Evolutionary conservation across 2,329 filamentous ascomycete species (phyloP).

Genomic region (Phialophora expanda): DNA sequence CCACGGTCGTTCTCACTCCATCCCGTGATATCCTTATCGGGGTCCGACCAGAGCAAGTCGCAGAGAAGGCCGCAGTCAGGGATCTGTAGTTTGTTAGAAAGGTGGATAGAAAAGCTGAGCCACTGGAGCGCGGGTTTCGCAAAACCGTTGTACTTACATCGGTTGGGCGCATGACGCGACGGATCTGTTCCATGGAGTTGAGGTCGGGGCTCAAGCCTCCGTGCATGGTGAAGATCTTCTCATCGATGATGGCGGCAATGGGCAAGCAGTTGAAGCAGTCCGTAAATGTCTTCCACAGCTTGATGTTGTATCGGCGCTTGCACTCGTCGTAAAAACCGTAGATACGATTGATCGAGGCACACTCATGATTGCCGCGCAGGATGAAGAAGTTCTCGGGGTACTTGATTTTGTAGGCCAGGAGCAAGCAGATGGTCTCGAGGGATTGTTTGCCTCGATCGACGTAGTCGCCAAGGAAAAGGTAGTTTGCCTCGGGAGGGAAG

Average conservation of each 20-base stretch:
- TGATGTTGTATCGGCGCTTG: slow-evolving; percentile 99
- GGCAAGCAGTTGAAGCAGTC: slow-evolving; percentile 99
- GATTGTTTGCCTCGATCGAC: slow-evolving; percentile 99
- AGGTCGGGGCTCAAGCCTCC: slow-evolving; percentile 95
- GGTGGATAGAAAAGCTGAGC: not conserved
- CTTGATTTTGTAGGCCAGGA: slow-evolving; percentile 99
- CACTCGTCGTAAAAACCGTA: slow-evolving; percentile 99
- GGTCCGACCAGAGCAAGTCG: slow-evolving; percentile 97
- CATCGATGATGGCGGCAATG: slow-evolving; percentile 97
- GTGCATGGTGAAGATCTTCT: slow-evolving; percentile 99
- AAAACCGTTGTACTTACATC: slow-evolving; percentile 72
- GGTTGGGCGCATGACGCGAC: slow-evolving; percentile 96
- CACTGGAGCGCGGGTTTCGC: not conserved
- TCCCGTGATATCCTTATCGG: slow-evolving; percentile 98
- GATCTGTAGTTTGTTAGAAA: slow-evolving; percentile 66
- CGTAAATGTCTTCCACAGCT: slow-evolving; percentile 99
- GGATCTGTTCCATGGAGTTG: slow-evolving; percentile 99
- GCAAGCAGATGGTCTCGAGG: slow-evolving; percentile 94
- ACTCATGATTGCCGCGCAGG: slow-evolving; percentile 97
- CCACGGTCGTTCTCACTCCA: slow-evolving; percentile 99
- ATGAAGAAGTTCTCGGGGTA: slow-evolving; percentile 99
- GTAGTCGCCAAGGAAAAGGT: slow-evolving; percentile 98
- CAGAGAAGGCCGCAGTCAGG: slow-evolving; percentile 97
- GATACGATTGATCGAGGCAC: slow-evolving; percentile 97
- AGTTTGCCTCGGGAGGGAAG: slow-evolving; percentile 98